Evolutionary conservation across 1,284 basidiomycete genomes (phyloP), one percentile per base, ranked within the genome.

Genomic region (Apiotrichum montevideense): DNA sequence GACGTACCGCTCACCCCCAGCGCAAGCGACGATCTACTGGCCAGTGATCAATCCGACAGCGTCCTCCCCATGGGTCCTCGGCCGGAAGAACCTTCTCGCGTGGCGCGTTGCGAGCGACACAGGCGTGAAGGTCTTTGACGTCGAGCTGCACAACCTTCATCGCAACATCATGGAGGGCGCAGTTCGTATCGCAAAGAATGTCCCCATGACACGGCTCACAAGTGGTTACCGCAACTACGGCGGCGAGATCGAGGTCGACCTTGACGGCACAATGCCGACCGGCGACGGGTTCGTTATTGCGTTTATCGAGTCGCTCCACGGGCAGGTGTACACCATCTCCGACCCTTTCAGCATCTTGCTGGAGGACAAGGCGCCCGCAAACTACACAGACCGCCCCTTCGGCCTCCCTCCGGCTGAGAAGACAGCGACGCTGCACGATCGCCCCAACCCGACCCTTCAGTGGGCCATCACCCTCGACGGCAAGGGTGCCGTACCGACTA

Each of bases 71-170:
- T 77, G 75, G 75, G 70, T 76, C 34, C 46, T 72, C 32, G 73
- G 73, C 6, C 52, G 70, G 50, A 68, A 66, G 49, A 76, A 75
- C 66, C 51, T 70, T 9, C 63, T 76, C 32, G 56, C 69, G 11
- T 77, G 73, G 73, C 59, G 54, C n/a, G 69, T 66, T 13, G 74
- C 72, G 29, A 68, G 68, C 50, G 74, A 69, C 33, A 69, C 71
- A 0, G 74, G 74, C 55, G 67, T 77, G 53, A 50, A 68, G 32
- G 67, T 68, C 15, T 77, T 77, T 55, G 74, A 76, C 61, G 68
- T 77, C 48, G 71, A 76, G 63, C 63, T 77, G 33, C 73, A 75
- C 64, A 75, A 77, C 61, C 51, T 56, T 33, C 71, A 75, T 55
- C 58, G 62, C 46, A 64, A 58, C n/a, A 63, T 76, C 56, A 71